These are phyloP conservation scores for Amphibolis antarctica DNA, from an alignment of 106 monocot species.

Conservation along the genomic window DNA sequence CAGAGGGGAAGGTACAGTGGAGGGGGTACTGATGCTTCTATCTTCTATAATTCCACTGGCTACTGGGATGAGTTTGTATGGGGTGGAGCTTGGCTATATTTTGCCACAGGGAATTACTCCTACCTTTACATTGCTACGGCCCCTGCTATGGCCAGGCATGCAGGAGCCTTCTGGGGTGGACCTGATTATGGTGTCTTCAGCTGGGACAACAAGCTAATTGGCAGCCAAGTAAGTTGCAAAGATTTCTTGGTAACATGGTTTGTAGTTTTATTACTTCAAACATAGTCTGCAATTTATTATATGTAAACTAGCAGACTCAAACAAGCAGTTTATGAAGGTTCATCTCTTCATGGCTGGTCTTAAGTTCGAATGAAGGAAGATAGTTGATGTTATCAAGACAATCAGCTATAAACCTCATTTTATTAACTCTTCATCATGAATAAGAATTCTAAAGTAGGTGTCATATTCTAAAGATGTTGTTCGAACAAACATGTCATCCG, in stretches of 20 bases:
- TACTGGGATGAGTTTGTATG: slow-evolving; percentile 89
- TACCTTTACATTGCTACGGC: slow-evolving; percentile 54
- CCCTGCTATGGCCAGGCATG: slow-evolving; percentile 61
- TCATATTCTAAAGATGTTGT: too few species aligned
- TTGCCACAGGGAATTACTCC: slow-evolving; percentile 63
- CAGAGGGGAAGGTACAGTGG: slow-evolving; percentile 14
- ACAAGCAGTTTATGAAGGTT: too few species aligned
- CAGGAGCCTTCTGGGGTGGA: slow-evolving; percentile 82
- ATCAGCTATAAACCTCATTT: too few species aligned
- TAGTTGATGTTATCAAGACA: too few species aligned
- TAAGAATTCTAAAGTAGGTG: too few species aligned
- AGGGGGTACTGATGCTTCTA: slow-evolving; percentile 9
- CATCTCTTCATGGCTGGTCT: too few species aligned
- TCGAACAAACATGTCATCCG: background rate
- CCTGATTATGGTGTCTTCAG: slow-evolving; percentile 76
- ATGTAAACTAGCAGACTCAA: background rate
- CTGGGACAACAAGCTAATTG: slow-evolving; percentile 89
- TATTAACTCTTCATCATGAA: too few species aligned
- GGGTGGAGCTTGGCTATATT: slow-evolving; percentile 88
- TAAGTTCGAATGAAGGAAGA: too few species aligned
- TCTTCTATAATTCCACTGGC: slow-evolving; percentile 25
- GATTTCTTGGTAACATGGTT: background rate
- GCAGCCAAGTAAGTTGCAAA: slow-evolving; percentile 46
- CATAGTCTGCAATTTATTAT: too few species aligned
- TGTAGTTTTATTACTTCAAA: too few species aligned